Evolutionary conservation across 805 yeast species (phyloP), one percentile per base, ranked within the genome.

Genomic region (Scheffersomyces spartinae): DNA sequence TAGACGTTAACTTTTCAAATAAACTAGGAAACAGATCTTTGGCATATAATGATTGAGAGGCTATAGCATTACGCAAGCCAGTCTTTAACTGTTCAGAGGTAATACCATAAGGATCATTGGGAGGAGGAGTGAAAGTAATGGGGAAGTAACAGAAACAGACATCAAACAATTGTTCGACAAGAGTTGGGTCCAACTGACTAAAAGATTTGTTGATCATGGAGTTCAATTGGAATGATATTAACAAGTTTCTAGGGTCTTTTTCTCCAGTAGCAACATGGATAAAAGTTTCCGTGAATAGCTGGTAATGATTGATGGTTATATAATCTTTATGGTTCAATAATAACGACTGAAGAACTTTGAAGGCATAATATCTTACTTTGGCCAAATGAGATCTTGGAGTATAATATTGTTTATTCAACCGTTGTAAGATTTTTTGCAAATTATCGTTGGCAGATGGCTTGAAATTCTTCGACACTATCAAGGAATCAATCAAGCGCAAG

Each of bases 61-160:
- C 60, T 22, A 84, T 61, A 3, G 86, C 76, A 1, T 42, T 38
- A 37, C 86, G 62, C 28, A 91, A 56, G 5, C 69, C 63, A 7
- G 40, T 22, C 43, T 82, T 83, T 37, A 93, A 59, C 27, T 84
- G 80, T 1, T 64, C 68, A 1, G 84, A 71, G 0, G 94, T 72
- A 35, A 84, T 80, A 34, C 75, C 72, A 46, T 85, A 84, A 0
- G 91, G 86, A 40, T 88, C 95, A 47, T 82, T 82, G 24, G 74
- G 70, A 3, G 97, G 95, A 2, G 97, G 95, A 30, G 74, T 75
- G 54, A 93, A 91, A 1, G 95, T 80, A 21, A 91, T 86, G 8
- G 99, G 99, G 56, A 88, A 91, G 54, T 91, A 91, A 50, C 98
- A 91, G 46, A 88, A 93, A 20, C 83, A 62, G 18, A 80, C 71